These are phyloP conservation scores for Phialemonium atrogriseum DNA, from an alignment of 2,329 filamentous ascomycete species.

Conservation along the genomic window DNA sequence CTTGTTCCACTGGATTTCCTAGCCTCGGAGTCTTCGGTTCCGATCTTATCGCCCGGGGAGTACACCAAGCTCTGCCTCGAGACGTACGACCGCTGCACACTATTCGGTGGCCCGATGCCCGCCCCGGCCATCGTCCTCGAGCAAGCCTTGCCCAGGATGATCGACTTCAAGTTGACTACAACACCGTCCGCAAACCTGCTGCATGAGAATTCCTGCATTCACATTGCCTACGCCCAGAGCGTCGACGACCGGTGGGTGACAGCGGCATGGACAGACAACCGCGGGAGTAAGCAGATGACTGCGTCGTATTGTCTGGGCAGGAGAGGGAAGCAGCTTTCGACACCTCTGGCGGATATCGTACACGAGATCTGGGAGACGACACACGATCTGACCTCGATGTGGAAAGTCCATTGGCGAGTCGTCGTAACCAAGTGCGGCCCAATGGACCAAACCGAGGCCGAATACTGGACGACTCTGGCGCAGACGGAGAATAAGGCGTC, in stretches of 20 bases:
- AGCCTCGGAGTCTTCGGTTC: conserved; percentile 52
- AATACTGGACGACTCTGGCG: conserved; percentile 47
- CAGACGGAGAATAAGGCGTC: conserved; percentile 41
- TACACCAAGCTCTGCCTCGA: conserved; percentile 61
- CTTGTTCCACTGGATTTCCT: conserved; percentile 63
- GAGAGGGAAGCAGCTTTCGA: conserved; percentile 42
- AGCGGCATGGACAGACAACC: conserved; percentile 73
- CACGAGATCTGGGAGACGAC: conserved; percentile 74
- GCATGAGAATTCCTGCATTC: conserved; percentile 71
- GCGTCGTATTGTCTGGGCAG: conserved; percentile 65
- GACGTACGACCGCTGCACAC: conserved; percentile 66
- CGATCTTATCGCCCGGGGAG: conserved; percentile 52
- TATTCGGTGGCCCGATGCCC: conserved; percentile 47
- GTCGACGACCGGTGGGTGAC: conserved; percentile 71
- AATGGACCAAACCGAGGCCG: conserved; percentile 59
- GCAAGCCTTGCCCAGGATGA: conserved; percentile 56
- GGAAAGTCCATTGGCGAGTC: conserved; percentile 69
- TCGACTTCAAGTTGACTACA: conserved; percentile 65
- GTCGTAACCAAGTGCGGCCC: conserved; percentile 64
- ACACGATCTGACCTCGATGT: conserved; percentile 59
- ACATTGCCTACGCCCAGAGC: conserved; percentile 71
- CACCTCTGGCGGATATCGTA: conserved; percentile 53
- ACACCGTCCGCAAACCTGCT: conserved; percentile 65
- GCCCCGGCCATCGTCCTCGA: conserved; percentile 68
- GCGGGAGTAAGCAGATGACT: conserved; percentile 63